Percentiles rank a stretch among this genome's conserved stretches.
Evolutionary conservation across 768 basidiomycete species (phyloP).

Genomic region (Tulasnella calospora): DNA sequence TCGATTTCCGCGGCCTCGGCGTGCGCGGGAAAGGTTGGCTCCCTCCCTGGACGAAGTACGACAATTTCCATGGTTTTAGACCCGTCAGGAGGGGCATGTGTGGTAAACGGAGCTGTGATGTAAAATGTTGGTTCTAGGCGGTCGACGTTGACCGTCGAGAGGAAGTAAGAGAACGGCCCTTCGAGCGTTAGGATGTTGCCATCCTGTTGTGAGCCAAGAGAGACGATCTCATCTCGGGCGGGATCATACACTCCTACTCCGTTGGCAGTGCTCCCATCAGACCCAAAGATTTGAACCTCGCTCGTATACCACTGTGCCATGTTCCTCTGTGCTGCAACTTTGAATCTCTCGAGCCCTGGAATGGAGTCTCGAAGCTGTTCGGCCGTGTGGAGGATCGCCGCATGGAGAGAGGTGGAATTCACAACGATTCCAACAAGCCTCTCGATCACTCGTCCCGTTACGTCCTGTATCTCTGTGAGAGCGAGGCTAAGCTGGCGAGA

Average conservation of each 20-base stretch:
- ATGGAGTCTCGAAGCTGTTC: conserved; percentile 63
- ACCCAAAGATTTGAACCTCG: conserved; percentile 52
- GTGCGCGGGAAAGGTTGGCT: conserved; percentile 41
- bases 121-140: conserved; percentile 78
- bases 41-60: conserved; percentile 64
- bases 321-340: conserved; percentile 75
- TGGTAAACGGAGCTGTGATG: conserved; percentile 60
- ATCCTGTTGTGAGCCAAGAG: background rate
- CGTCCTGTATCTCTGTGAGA: conserved; percentile 16
- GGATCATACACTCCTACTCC: conserved; percentile 61
- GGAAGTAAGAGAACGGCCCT: conserved; percentile 84
- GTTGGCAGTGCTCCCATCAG: conserved; percentile 32
- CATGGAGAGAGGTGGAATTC: conserved; percentile 79
- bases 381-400: conserved; percentile 67
- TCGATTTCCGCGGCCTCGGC: conserved; percentile 27
- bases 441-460: conserved; percentile 20
- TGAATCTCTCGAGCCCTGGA: conserved; percentile 81
- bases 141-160: conserved; percentile 77
- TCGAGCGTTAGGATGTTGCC: conserved; percentile 37
- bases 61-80: conserved; percentile 63
- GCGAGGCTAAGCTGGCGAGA: conserved; percentile 12
- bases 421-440: conserved; percentile 67
- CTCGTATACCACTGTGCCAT: conserved; percentile 65
- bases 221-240: conserved; percentile 44
- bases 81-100: conserved; percentile 41